A percentile compares a stretch with the other conserved stretches of the same genome.
These are phyloP conservation scores for Populus hybrid DNA, from an alignment of 441 rosid genomes.

Conservation along the genomic window DNA sequence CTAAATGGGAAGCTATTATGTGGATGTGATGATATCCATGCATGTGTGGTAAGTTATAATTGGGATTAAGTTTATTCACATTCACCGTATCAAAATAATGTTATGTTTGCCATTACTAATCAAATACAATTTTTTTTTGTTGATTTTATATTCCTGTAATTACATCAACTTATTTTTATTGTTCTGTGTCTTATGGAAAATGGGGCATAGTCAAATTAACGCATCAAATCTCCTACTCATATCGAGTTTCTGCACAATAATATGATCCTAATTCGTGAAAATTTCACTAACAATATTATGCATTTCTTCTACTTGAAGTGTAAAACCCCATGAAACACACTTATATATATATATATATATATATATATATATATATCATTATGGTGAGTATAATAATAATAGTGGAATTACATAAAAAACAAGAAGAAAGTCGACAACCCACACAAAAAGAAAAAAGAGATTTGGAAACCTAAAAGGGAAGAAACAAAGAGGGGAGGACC, in stretches of 20 bases:
- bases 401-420: too few relatives aligned
- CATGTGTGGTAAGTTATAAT: slow-evolving; percentile 30
- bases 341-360: too few relatives aligned
- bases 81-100: neutral
- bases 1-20: slow-evolving; percentile 49
- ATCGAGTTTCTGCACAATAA: neutral
- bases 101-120: neutral
- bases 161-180: neutral
- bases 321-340: too few relatives aligned
- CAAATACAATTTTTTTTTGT: neutral
- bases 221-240: neutral
- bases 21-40: slow-evolving; percentile 46
- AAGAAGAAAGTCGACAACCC: too few relatives aligned
- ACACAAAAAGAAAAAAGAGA: too few relatives aligned
- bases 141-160: neutral
- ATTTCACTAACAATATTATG: neutral
- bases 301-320: neutral
- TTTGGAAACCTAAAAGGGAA: too few relatives aligned
- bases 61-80: neutral
- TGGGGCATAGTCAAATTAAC: neutral
- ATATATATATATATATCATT: too few relatives aligned
- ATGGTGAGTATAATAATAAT: too few relatives aligned
- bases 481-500: too few relatives aligned
- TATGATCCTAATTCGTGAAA: neutral
- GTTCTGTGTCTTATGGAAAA: neutral